Conservation (phyloP, 768 basidiomycete species). For the Termitomyces heimii region DNA sequence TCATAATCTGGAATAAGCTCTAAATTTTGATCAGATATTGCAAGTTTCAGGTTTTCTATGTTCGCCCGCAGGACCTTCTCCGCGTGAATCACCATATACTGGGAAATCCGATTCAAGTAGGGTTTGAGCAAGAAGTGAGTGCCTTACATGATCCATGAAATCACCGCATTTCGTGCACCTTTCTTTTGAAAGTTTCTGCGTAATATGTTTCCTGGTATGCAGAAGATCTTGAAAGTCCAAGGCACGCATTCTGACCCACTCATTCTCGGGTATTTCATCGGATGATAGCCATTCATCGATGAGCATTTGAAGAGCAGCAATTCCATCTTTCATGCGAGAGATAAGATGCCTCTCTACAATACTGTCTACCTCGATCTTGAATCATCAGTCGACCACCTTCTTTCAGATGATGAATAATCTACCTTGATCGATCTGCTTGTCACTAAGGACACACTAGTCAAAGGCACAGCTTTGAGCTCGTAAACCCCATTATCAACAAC, state of each 20-base stretch:
- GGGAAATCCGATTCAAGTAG: slow-evolving; percentile 2
- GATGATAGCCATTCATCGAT: slow-evolving; percentile 51
- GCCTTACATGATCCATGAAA: slow-evolving; percentile 73
- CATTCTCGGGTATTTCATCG: slow-evolving; percentile 60
- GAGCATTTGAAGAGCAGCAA: slow-evolving; percentile 41
- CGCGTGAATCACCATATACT: slow-evolving; percentile 78
- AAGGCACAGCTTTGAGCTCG: slow-evolving; percentile 57
- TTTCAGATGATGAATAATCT: background rate
- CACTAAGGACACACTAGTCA: slow-evolving; percentile 73
- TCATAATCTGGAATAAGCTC: slow-evolving; percentile 97
- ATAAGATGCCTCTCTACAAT: slow-evolving; percentile 66
- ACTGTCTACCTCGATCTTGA: slow-evolving; percentile 62
- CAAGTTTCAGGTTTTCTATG: slow-evolving; percentile 73
- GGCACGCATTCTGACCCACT: slow-evolving; percentile 78
- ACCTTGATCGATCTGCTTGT: slow-evolving; percentile 73
- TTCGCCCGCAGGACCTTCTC: slow-evolving; percentile 69
- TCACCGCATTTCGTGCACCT: slow-evolving; percentile 56
- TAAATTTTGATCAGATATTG: slow-evolving; percentile 93
- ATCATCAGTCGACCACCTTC: background rate
- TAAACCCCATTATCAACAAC: slow-evolving; percentile 51
- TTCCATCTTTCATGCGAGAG: slow-evolving; percentile 52
- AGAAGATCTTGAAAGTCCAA: slow-evolving; percentile 89
- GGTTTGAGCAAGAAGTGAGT: background rate
- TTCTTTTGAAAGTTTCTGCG: slow-evolving; percentile 33
- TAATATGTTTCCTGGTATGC: slow-evolving; percentile 47